Base-by-base conservation (phyloP, 768 basidiomycete species). In the Crepidotus variabilis region DNA sequence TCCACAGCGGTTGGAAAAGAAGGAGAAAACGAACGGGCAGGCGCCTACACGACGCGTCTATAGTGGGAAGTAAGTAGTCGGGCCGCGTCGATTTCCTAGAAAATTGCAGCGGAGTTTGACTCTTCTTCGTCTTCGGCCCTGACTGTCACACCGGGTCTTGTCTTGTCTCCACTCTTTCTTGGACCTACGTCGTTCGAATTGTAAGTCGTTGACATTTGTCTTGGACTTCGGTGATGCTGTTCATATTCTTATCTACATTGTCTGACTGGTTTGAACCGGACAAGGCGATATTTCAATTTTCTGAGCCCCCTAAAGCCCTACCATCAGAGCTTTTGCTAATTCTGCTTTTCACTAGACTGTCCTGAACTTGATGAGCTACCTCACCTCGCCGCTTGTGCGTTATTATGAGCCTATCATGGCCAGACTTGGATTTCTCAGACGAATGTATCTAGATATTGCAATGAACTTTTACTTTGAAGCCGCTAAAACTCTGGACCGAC, bases 391-490 rank as follows among this genome's bases (percentile, higher is more conserved):
- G 14, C 14, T 16, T 20, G 39, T 43, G 39, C 39, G 39, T 43
- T 11, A 3, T 43, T 43, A 43, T 20, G 13, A 14, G 39, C 18
- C 13, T 20, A 43, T 43, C 11, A 3, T 43, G 39, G 18, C 14
- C 18, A 14, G 4, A 43, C 51, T 23, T 46, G 36, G 47, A 54
- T 45, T 56, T 56, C 55, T 57, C 36, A 57, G 50, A 35, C 55
- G 58, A 60, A 61, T 69, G 62, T 73, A 69, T 68, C 67, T 67
- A 70, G 67, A 71, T 67, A 62, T 64, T 61, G 50, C 63, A 72
- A 96, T 97, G 94, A 95, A 95, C 77, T 94, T 96, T 75, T 97
- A 97, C 76, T 93, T 93, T 75, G 87, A 92, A 69, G 92, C 93
- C 61, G 88, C 88, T 61, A 80, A 85, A 65, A 79, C 86, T 4